Evolutionary conservation across 1,284 basidiomycete genomes (phyloP).

Genomic region (Ceratobasidium sp.): DNA sequence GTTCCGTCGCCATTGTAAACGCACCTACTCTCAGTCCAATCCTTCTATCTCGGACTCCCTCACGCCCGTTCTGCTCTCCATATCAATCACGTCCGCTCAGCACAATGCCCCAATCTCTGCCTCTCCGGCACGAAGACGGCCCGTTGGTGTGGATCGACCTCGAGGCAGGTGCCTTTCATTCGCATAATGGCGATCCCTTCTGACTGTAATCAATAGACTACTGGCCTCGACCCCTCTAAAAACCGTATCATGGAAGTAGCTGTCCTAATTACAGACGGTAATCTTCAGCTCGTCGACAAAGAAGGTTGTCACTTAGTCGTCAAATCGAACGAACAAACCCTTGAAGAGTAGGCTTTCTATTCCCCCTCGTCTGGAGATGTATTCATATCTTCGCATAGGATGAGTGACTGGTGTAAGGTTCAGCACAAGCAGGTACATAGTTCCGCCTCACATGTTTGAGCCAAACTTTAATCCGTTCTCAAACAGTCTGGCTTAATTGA

Average conservation of each 20-base stretch:
- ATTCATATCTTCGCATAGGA: conserved; percentile 61
- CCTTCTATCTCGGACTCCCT: no score
- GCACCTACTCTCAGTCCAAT: no score
- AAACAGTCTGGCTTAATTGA: conserved; percentile 78
- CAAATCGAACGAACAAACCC: conserved; percentile 69
- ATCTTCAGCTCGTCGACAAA: conserved; percentile 80
- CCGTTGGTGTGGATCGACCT: conserved; percentile 92
- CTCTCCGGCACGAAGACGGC: conserved; percentile 64
- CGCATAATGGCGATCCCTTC: neutral
- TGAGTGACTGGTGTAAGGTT: conserved; percentile 81
- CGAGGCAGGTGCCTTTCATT: conserved; percentile 60
- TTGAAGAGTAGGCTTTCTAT: conserved; percentile 69
- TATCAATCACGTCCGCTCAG: no score
- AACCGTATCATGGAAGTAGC: conserved; percentile 83
- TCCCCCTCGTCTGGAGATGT: neutral
- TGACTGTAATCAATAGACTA: conserved; percentile 69
- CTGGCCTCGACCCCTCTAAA: conserved; percentile 71
- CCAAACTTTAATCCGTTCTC: neutral
- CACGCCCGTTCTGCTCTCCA: no score
- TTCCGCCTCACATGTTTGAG: neutral
- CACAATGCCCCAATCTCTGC: neutral
- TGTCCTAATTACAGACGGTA: conserved; percentile 85
- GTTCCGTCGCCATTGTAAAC: no score
- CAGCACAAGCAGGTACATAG: conserved; percentile 75
- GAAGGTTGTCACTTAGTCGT: conserved; percentile 79